Conservation (phyloP, 1,284 basidiomycete genomes). For the Heliocybe sulcata region DNA sequence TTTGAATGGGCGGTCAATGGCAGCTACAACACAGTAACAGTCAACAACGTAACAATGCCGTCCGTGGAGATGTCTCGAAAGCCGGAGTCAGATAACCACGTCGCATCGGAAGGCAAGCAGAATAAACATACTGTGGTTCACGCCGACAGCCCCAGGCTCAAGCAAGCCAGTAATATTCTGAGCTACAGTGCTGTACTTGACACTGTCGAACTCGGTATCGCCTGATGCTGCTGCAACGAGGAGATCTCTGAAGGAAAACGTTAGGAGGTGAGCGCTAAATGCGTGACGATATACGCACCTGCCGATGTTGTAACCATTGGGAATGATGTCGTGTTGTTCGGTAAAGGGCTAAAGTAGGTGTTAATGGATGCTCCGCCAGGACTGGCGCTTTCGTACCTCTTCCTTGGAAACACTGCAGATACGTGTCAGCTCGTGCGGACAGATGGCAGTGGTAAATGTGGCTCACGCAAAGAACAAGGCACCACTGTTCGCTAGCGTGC, state of each 20-base stretch:
- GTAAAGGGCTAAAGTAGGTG: slow-evolving; percentile 3
- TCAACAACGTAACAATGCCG: not conserved
- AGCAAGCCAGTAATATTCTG: slow-evolving; percentile 43
- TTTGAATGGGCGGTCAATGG: not conserved
- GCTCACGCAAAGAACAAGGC: slow-evolving; percentile 12
- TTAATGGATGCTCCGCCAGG: not conserved
- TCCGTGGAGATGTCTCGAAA: not conserved
- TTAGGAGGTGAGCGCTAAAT: not conserved
- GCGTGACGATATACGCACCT: slow-evolving; percentile 18
- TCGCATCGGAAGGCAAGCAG: not conserved
- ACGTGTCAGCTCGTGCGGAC: not conserved
- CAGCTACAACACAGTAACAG: not conserved
- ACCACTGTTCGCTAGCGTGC: slow-evolving; percentile 8
- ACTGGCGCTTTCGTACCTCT: slow-evolving; percentile 5
- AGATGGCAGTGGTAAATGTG: not conserved
- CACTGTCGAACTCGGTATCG: slow-evolving; percentile 30
- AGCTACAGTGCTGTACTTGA: slow-evolving; percentile 42
- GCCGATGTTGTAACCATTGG: slow-evolving; percentile 44
- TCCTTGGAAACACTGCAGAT: slow-evolving; percentile 11
- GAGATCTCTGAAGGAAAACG: slow-evolving; percentile 24
- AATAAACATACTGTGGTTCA: slow-evolving; percentile 31
- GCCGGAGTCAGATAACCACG: not conserved
- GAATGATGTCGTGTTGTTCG: slow-evolving; percentile 11
- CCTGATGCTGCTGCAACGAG: slow-evolving; percentile 39
- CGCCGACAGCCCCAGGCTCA: slow-evolving; percentile 39